Conservation (phyloP, 1,284 basidiomycete genomes). For the Sanghuangporus sanghuang region DNA sequence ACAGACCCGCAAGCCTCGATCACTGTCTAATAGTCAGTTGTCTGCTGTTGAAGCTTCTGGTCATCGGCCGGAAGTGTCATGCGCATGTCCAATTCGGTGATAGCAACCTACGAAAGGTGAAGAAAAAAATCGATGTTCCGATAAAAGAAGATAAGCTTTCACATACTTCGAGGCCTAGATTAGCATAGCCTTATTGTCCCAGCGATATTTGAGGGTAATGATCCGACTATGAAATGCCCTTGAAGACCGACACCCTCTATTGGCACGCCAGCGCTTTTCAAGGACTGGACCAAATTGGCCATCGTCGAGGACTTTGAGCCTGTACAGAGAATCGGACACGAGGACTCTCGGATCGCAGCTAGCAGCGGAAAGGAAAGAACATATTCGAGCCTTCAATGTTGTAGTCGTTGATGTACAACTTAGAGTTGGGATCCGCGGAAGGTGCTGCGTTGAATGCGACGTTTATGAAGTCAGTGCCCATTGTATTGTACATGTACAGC, state of each 20-base stretch:
- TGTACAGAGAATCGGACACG: background rate
- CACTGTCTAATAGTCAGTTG: constrained; percentile 41
- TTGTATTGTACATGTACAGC: constrained; percentile 23
- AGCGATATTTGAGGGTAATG: constrained; percentile 34
- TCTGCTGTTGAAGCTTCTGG: constrained; percentile 36
- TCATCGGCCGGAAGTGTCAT: constrained; percentile 43
- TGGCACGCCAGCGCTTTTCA: constrained; percentile 37
- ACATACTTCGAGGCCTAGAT: constrained; percentile 43
- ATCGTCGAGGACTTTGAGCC: constrained; percentile 41
- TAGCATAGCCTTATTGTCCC: constrained; percentile 42
- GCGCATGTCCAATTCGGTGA: constrained; percentile 51
- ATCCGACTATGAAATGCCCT: constrained; percentile 46
- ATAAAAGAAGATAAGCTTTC: background rate
- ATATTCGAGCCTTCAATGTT: constrained; percentile 27
- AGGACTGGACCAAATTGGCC: constrained; percentile 38
- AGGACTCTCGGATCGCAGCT: background rate
- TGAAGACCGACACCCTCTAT: constrained; percentile 47
- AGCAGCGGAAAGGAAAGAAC: background rate
- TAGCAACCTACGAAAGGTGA: constrained; percentile 25
- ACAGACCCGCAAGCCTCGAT: constrained; percentile 39
- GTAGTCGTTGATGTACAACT: constrained; percentile 32
- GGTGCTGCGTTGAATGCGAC: constrained; percentile 33
- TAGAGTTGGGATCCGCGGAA: constrained; percentile 31
- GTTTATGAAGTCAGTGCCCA: constrained; percentile 31
- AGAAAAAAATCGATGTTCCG: constrained; percentile 3